Evolutionary conservation across 2,329 filamentous ascomycete genomes (phyloP).

Genomic region (Ciborinia camelliae): DNA sequence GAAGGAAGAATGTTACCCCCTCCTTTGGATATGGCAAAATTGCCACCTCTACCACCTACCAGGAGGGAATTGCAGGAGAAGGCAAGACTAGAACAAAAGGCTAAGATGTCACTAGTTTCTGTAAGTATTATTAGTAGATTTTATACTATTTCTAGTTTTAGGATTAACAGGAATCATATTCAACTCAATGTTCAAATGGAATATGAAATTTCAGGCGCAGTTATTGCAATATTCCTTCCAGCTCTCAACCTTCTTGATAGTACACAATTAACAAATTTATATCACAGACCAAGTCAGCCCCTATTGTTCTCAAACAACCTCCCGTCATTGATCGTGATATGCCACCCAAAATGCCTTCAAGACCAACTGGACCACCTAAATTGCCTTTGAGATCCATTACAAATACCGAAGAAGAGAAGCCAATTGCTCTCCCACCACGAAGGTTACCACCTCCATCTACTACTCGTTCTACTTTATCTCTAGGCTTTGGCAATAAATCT

Average conservation of each 20-base stretch:
- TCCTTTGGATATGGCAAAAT: conserved; percentile 51
- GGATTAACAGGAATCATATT: too few species aligned
- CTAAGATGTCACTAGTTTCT: conserved; percentile 25
- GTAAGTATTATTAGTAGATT: conserved; percentile 9
- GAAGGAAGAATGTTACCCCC: conserved; percentile 53
- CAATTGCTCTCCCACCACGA: conserved; percentile 23
- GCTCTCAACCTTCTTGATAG: background rate
- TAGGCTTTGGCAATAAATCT: conserved; percentile 32
- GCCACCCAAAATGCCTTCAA: conserved; percentile 32
- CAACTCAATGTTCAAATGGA: background rate
- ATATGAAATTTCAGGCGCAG: background rate
- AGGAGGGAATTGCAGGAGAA: conserved; percentile 49
- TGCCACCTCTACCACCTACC: conserved; percentile 56
- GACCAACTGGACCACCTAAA: conserved; percentile 45
- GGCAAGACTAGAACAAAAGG: conserved; percentile 44
- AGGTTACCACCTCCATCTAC: conserved; percentile 30
- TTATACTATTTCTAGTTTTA: background rate
- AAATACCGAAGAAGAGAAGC: conserved; percentile 27
- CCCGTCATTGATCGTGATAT: conserved; percentile 28
- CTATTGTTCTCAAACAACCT: conserved; percentile 34
- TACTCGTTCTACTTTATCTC: conserved; percentile 26
- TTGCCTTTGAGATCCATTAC: conserved; percentile 45
- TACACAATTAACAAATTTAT: conserved; percentile 1
- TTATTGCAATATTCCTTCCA: background rate
- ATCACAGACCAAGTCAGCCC: conserved; percentile 39